Base-by-base conservation (phyloP, 371 early-diverging fungal species). In the Choanephora cucurbitarum region DNA sequence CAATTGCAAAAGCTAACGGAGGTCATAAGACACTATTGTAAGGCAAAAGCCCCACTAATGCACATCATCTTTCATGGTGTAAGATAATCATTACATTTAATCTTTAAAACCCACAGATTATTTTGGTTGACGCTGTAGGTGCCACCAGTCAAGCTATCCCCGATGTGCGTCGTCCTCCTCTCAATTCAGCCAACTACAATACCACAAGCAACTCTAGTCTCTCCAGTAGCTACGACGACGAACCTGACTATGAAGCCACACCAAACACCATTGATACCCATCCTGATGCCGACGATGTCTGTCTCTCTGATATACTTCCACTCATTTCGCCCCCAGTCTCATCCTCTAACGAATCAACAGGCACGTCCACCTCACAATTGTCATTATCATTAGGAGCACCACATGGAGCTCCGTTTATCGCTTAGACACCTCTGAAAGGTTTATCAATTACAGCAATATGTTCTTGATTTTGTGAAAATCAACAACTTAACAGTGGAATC, bases 401-500 rank as follows among this genome's bases (percentile, higher is more conserved):
- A 42, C 2, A 34, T 43, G 42, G 41, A 43, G 52, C 41, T 52
- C 44, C 28, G 43, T 52, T 52, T 52, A 42, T 52, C 43, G 52
- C 42, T 23, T 52, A 52, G 52, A 43, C 17, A 52, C 42, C 32
- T 52, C 52, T 42, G 52, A 52, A 42, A 52, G 42, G 52, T 52
- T 42, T 52, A 52, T 52, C 28, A 43, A n/a, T 42, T 52, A 42
- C 44, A 52, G 43, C 52, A 52, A 52, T 52, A 52, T 43, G 43
- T 52, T 43, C 42, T 52, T 52, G 17, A 41, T 40, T 52, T 52
- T 24, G 40, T 41, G 52, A 52, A 42, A 43, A 42, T 43, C 52
- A 52, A 52, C 52, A 44, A 44, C 18, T 53, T 53, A 18, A 22
- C 53, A 33, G 1, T 53, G 34, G 42, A 53, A 44, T 53, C 44